Conservation (phyloP, 23 red algal genomes). For the Pyropia yezoensis region DNA sequence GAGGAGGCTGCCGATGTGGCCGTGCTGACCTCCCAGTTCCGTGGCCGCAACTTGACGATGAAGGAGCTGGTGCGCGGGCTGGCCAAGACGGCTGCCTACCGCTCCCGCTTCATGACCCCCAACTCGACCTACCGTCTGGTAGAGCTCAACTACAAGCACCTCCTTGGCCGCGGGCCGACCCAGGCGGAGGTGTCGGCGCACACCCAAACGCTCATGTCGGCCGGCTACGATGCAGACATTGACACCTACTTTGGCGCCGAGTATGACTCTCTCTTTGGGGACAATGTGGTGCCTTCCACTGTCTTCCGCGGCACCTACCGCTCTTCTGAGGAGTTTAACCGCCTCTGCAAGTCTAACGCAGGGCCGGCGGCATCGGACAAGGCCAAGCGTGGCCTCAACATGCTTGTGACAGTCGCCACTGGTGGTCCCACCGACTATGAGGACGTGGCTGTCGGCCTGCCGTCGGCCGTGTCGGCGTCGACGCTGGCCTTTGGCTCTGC, state of each 20-base stretch:
- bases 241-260: neutral
- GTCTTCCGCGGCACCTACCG: constrained; percentile 3
- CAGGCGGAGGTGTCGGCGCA: neutral
- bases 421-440: neutral
- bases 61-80: neutral
- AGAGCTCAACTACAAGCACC: constrained; percentile 2
- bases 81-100: neutral
- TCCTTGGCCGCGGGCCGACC: constrained; percentile 2
- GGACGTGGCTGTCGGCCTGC: neutral
- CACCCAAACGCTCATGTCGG: neutral
- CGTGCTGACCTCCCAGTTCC: neutral
- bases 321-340: neutral
- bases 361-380: neutral
- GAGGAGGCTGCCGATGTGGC: neutral
- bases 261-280: neutral
- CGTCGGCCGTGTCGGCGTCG: neutral
- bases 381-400: neutral
- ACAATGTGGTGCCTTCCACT: neutral
- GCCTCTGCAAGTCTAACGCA: neutral
- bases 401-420: neutral
- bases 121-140: neutral
- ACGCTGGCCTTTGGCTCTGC: constrained; percentile 1
- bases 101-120: neutral
- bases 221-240: neutral
- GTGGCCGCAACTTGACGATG: neutral